phyloP scores from a whole-genome alignment of 2,329 filamentous ascomycete genomes.

The Trichophyton schoenleinii region DNA sequence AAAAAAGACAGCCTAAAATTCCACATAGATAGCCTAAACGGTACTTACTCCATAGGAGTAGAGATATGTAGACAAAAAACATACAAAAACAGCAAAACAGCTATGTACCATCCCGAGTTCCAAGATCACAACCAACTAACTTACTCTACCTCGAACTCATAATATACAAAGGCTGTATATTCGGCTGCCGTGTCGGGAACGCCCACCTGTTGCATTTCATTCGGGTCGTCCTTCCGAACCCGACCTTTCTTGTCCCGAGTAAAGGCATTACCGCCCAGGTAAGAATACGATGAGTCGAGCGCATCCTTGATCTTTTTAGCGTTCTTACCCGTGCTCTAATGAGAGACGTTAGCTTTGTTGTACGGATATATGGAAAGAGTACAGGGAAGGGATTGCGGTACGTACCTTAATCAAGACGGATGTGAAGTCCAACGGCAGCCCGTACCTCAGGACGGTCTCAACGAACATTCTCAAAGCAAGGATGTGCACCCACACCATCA shows the following conservation, averaged over 20 bases:
- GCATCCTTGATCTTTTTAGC: slow-evolving; percentile 66
- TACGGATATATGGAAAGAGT: neutral
- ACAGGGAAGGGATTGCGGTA: neutral
- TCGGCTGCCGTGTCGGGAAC: slow-evolving; percentile 57
- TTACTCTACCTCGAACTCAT: slow-evolving; percentile 69
- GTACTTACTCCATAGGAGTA: neutral
- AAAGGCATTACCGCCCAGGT: slow-evolving; percentile 88
- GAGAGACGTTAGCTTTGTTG: slow-evolving; percentile 8
- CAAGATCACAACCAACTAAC: neutral
- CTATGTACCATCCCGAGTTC: neutral
- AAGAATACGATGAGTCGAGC: slow-evolving; percentile 75
- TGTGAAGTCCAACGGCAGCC: slow-evolving; percentile 79
- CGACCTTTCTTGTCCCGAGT: slow-evolving; percentile 87
- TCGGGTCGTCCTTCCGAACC: slow-evolving; percentile 79
- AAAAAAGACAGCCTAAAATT: neutral
- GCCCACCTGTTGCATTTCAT: slow-evolving; percentile 55
- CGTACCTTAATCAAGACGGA: slow-evolving; percentile 72
- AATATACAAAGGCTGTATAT: slow-evolving; percentile 95
- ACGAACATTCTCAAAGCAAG: slow-evolving; percentile 87
- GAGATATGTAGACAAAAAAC: neutral
- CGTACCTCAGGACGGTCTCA: slow-evolving; percentile 93
- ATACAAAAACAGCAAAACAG: neutral
- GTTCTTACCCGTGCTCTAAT: slow-evolving; percentile 67
- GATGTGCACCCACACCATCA: slow-evolving; percentile 93
- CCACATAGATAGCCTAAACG: neutral